Base-by-base conservation (phyloP, 2,329 filamentous ascomycete species). In the Thielaviopsis punctulata region DNA sequence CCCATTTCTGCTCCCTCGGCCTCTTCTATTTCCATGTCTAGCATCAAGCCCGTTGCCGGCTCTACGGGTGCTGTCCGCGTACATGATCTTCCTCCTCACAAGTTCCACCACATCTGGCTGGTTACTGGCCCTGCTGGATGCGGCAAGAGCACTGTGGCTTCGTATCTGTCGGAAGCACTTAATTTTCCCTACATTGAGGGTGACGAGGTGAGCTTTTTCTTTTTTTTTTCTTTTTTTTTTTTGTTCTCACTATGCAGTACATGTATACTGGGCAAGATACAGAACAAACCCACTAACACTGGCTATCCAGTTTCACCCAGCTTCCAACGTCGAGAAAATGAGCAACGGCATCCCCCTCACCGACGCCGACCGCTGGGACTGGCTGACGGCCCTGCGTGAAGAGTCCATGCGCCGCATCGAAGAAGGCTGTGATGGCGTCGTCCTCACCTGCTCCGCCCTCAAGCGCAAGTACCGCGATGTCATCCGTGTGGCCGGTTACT, bases 401-500 rank as follows among this genome's bases (percentile, higher is more conserved):
- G 82, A 80, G 61, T 77, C 79, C 6, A 70, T 80, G 52, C 66
- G 68, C 51, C 70, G 70, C 49, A 70, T 84, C 55, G 68, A 71
- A 52, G 66, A 65, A 48, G 79, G 80, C 36, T 73, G 76, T 18
- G 68, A 75, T 25, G 83, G 87, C 48, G 92, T 95, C n/a, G 86
- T 98, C 48, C 77, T 98, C 56, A 95, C 92, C 51, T 98, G 92
- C 74, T 95, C 87, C 12, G 92, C 90, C 1, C 76, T 98, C 51
- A 96, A 96, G 74, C 85, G 86, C 65, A 95, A 94, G 69, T 98
- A 98, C 72, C 82, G 92, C 60, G 92, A 98, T 61, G 85, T 90
- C 57, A 86, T 92, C 64, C 79, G 86, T 27, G 80, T 89, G 8
- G 85, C 85, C 7, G 80, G 80, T 15, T 88, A 89, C 69, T 84